These are phyloP conservation scores for Pseudogymnoascus sp. DNA, from an alignment of 2,329 filamentous ascomycete genomes.

Conservation along the genomic window DNA sequence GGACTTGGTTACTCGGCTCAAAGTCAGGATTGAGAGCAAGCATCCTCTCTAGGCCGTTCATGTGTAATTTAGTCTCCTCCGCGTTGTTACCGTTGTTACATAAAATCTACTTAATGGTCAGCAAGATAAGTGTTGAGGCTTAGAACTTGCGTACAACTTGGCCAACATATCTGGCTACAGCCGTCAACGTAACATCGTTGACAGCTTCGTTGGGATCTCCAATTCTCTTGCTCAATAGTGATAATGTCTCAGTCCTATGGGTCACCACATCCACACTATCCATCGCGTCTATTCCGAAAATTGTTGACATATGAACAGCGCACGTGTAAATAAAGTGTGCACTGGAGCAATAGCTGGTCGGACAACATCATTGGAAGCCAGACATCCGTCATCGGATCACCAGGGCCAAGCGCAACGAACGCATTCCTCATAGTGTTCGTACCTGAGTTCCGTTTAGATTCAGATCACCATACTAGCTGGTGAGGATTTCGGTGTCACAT, in stretches of 20 bases:
- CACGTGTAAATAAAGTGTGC: neutral
- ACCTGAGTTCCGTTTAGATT: slow-evolving; percentile 7
- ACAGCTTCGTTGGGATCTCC: neutral
- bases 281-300: slow-evolving; percentile 10
- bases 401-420: slow-evolving; percentile 4
- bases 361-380: slow-evolving; percentile 11
- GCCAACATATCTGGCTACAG: neutral
- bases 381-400: slow-evolving; percentile 6
- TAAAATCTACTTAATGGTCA: slow-evolving; percentile 3
- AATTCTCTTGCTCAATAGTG: slow-evolving; percentile 1
- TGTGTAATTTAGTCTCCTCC: slow-evolving; percentile 6
- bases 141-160: slow-evolving; percentile 6
- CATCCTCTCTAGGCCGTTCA: slow-evolving; percentile 8
- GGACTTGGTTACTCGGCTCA: neutral
- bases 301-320: slow-evolving; percentile 6
- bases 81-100: neutral
- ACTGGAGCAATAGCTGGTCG: slow-evolving; percentile 6
- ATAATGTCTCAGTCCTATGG: neutral
- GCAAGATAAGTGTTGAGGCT: neutral
- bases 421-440: neutral
- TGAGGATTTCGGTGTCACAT: neutral
- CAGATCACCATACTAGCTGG: neutral
- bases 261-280: slow-evolving; percentile 1
- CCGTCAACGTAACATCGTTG: slow-evolving; percentile 7
- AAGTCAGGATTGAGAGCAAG: neutral